Conservation (phyloP, 805 yeast species). For the Teunomyces tritomae region DNA sequence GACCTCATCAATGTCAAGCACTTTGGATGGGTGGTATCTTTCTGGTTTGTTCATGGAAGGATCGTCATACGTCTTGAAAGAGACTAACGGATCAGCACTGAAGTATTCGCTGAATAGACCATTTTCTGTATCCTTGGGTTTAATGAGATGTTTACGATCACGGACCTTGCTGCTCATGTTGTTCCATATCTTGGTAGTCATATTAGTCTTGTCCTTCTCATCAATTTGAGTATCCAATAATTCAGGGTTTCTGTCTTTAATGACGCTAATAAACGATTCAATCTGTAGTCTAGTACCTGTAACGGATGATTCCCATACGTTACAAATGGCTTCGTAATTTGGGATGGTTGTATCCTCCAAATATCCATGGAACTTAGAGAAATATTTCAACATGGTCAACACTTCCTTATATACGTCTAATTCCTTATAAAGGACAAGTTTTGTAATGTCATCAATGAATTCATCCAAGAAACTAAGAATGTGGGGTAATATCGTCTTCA, state of each 20-base stretch:
- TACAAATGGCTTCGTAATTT: slow-evolving; percentile 32
- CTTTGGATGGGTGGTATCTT: slow-evolving; percentile 27
- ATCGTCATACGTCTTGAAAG: slow-evolving; percentile 27
- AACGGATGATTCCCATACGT: slow-evolving; percentile 37
- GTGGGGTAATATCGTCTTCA: slow-evolving; percentile 36
- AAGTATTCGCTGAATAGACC: slow-evolving; percentile 33
- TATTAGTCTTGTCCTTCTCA: slow-evolving; percentile 25
- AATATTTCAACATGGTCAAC: slow-evolving; percentile 18
- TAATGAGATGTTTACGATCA: slow-evolving; percentile 23
- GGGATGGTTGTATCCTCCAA: slow-evolving; percentile 8
- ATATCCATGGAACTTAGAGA: slow-evolving; percentile 27
- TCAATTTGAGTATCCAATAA: slow-evolving; percentile 34
- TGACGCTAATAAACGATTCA: slow-evolving; percentile 30
- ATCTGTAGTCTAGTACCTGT: slow-evolving; percentile 38
- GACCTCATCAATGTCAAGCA: slow-evolving; percentile 8
- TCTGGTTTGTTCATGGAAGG: slow-evolving; percentile 22
- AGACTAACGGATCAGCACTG: slow-evolving; percentile 30
- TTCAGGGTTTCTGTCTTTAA: slow-evolving; percentile 35
- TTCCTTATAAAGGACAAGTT: slow-evolving; percentile 38
- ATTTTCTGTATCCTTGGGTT: slow-evolving; percentile 24
- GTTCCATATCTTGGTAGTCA: slow-evolving; percentile 26
- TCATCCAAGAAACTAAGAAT: slow-evolving; percentile 46
- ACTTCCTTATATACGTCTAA: slow-evolving; percentile 31
- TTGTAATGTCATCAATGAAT: slow-evolving; percentile 42
- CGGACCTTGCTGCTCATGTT: slow-evolving; percentile 17